Evolutionary conservation across 805 yeast species (phyloP), one percentile per base, ranked within the genome.

Genomic region (Sugiyamaella valdiviana): DNA sequence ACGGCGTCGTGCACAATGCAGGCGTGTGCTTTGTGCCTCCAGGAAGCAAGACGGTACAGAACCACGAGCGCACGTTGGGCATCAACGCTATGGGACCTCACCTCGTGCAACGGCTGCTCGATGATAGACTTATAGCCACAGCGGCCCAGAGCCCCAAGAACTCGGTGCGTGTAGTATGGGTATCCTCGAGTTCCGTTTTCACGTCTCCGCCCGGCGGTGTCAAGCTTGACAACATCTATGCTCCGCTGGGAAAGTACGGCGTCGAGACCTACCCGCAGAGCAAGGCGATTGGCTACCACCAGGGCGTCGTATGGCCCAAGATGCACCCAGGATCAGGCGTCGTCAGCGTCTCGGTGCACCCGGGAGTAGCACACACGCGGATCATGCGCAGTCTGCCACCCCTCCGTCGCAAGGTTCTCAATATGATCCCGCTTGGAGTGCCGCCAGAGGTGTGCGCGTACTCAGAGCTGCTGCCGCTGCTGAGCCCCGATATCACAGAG

Each of bases 31-130:
- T 44, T n/a, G 70, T 71, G 2, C 69, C 74, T 2, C 43, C 41
- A 0, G 51, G 32, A 16, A 6, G 47, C 12, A 36, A 46, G 21
- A 67, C 78, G 2, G 49, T 55, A 4, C 77, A 77, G 59, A 77
- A 75, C 6, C 64, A 63, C 47, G 80, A 77, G 39, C 45, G 63
- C 36, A 75, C 72, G 44, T 57, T 74, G 36, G 80, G 77, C 9
- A 68, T 72, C 14, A 77, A 76, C 57, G 67, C 58, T 17, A 57
- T 77, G n/a, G 80, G 73, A 1, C 75, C 75, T 22, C 72, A 66
- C 45, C 57, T 74, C 10, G 59, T 77, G n/a, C 70, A 73, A 50
- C 64, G 65, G 46, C 56, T 64, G 17, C 55, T 74, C 42, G 63
- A 62, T 16, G 73, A 74, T 6, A 51, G 71, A 2, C 50, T 76